phyloP scores from a whole-genome alignment of 2,329 filamentous ascomycete genomes.

The Aspergillaceae sp. region DNA sequence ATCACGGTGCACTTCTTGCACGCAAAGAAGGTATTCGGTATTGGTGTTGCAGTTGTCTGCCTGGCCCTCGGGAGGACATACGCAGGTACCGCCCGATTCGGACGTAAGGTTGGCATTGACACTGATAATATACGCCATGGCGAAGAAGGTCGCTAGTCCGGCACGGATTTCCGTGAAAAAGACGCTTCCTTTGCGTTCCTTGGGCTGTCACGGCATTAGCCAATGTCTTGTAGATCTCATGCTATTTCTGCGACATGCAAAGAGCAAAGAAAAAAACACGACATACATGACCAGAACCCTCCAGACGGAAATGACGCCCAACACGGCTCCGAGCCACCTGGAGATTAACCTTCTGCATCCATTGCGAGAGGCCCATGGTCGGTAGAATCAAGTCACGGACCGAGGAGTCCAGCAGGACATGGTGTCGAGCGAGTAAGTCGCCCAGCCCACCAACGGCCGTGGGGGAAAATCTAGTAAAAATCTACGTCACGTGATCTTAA shows the following conservation, averaged over 20 bases:
- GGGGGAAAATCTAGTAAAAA: no score
- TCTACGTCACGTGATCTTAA: no score
- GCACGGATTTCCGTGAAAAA: constrained; percentile 81
- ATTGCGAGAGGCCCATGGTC: constrained; percentile 10
- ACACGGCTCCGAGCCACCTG: constrained; percentile 55
- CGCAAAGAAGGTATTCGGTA: constrained; percentile 36
- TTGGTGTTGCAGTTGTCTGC: constrained; percentile 41
- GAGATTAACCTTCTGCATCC: constrained; percentile 20
- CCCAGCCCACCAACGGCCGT: constrained; percentile 1
- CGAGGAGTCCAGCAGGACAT: no score
- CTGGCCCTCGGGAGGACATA: constrained; percentile 50
- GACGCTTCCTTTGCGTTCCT: constrained; percentile 62
- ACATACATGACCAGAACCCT: constrained; percentile 73
- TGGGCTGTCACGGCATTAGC: constrained; percentile 41
- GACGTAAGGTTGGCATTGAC: constrained; percentile 62
- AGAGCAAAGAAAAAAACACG: neutral
- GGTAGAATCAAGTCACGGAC: no score
- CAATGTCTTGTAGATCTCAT: neutral
- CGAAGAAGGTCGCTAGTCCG: constrained; percentile 69
- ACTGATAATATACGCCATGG: constrained; percentile 72
- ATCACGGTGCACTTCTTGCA: constrained; percentile 60
- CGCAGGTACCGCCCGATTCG: constrained; percentile 65
- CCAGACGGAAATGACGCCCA: constrained; percentile 68
- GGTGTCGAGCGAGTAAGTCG: constrained; percentile 3
- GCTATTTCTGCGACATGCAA: neutral